Evolutionary conservation across 257 asterid genomes (phyloP).

Genomic region (Paulownia fortunei): DNA sequence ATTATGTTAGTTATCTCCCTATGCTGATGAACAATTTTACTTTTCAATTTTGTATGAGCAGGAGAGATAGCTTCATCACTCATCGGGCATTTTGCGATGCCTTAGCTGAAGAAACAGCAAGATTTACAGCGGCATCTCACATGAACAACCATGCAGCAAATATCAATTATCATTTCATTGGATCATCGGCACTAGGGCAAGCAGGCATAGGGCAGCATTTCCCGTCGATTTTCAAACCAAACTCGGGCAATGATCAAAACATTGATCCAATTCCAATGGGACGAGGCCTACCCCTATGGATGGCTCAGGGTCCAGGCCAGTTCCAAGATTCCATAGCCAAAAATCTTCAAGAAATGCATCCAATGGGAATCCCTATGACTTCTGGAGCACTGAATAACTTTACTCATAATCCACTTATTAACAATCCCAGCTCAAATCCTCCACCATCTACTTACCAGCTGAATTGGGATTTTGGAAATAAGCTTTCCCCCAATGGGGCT

Average conservation of each 20-base stretch:
- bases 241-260: slow-evolving; percentile 33
- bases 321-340: slow-evolving; percentile 44
- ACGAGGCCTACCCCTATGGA: slow-evolving; percentile 61
- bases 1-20: neutral
- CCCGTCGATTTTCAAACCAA: slow-evolving; percentile 60
- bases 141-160: slow-evolving; percentile 41
- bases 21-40: neutral
- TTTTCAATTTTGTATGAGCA: slow-evolving; percentile 30
- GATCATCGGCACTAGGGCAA: slow-evolving; percentile 52
- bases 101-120: slow-evolving; percentile 87
- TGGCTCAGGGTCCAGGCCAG: slow-evolving; percentile 40
- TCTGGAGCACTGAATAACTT: slow-evolving; percentile 30
- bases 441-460: slow-evolving; percentile 37
- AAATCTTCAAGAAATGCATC: slow-evolving; percentile 60
- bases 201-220: slow-evolving; percentile 50
- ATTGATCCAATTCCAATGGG: slow-evolving; percentile 42
- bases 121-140: slow-evolving; percentile 72
- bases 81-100: slow-evolving; percentile 98
- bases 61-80: slow-evolving; percentile 95
- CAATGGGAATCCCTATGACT: slow-evolving; percentile 33
- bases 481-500: slow-evolving; percentile 33
- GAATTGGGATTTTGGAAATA: slow-evolving; percentile 70
- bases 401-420: slow-evolving; percentile 35
- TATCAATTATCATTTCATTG: slow-evolving; percentile 62
- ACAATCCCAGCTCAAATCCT: slow-evolving; percentile 29